Base-by-base conservation (phyloP, 1,139 yeast species). In the Yamadazyma siamensis region DNA sequence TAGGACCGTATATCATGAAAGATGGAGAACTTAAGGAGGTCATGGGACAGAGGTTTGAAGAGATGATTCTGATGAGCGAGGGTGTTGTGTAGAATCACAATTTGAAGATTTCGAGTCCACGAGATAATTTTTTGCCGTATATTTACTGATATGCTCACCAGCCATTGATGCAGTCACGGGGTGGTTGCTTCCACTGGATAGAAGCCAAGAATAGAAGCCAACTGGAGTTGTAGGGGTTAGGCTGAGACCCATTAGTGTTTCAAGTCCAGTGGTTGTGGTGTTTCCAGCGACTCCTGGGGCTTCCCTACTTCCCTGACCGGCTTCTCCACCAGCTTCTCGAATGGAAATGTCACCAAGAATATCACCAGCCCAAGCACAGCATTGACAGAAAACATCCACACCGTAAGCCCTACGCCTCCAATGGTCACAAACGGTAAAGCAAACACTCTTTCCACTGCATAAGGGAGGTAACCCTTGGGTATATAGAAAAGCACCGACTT, bases 341-440 rank as follows among this genome's bases (percentile, higher is more conserved):
- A 53, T 9, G 60, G 55, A 39, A 63, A 67, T 15, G 47, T 40
- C 1, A 54, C 34, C 39, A 65, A 38, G 27, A 60, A 58, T 8
- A 50, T 27, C 3, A 59, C 7, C 4, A 60, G 47, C 2, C 54
- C 35, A 20, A 67, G 33, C 4, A 67, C 70, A 14, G 40, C 44
- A 38, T 61, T 64, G 4, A 57, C 51, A 27, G 62, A 51, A 48
- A 58, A 66, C 62, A 68, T 65, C 78, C 78, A 73, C 7, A 68
- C 54, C 5, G 74, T 61, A 31, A 75, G 58, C 3, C 81, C 79
- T 13, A 77, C 58, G 1, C 72, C 65, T 4, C 80, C 80, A n/a
- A 58, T 50, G 9, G 75, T 71, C 12, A 80, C 71, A 34, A 75
- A 74, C 0, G 89, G 86, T 26, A 81, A 59, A 9, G 83, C 73